Evolutionary conservation across 2,329 filamentous ascomycete species (phyloP), one percentile per base, ranked within the genome.

Genomic region (Lecanicillium sp.): DNA sequence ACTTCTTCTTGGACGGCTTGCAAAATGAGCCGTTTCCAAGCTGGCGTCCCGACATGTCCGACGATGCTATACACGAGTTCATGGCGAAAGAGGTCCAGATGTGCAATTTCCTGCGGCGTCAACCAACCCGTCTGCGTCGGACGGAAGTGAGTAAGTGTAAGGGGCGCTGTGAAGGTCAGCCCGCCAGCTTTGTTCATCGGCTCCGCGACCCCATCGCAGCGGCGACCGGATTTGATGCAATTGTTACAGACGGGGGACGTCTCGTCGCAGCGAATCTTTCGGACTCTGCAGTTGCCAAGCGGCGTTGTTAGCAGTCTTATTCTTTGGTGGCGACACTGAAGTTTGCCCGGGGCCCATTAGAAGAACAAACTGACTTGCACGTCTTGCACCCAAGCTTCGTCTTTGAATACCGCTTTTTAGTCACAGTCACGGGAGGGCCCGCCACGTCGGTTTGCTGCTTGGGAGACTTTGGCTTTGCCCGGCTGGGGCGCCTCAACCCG

Each of bases 201-300:
- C 14, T 44, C 38, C 29, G 45, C 46, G 36, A 54, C 53, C 15
- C 52, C 53, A 33, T 54, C 52, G 24, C 52, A 55, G 37, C 49
- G 41, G 4, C 50, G 50, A 15, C 52, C 48, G 5, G 50, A 49
- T 43, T 44, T 52, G 9, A 26, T 52, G 43, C 53, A 55, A 36
- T 54, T 54, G 39, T 48, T 49, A 36, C 52, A 54, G 21, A 44
- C 41, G 19, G 53, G 53, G 27, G 42, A 47, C 1, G 53, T 54
- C 11, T 55, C 53, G 43, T 54, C 52, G 30, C 53, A 55, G 15
- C 53, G 53, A 21, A 55, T 50, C 36, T 55, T 55, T 33, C 53
- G 53, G 17, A 50, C 46, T 46, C 53, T 55, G 48, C 26, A n/a
- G 44, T 27, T 15, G 30, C 14, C 35, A 29, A 15, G 15, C 20